A percentile compares a stretch with the other conserved stretches of the same genome.
Conservation (phyloP, 1,284 basidiomycete genomes). For the Leccinum ponderosum region DNA sequence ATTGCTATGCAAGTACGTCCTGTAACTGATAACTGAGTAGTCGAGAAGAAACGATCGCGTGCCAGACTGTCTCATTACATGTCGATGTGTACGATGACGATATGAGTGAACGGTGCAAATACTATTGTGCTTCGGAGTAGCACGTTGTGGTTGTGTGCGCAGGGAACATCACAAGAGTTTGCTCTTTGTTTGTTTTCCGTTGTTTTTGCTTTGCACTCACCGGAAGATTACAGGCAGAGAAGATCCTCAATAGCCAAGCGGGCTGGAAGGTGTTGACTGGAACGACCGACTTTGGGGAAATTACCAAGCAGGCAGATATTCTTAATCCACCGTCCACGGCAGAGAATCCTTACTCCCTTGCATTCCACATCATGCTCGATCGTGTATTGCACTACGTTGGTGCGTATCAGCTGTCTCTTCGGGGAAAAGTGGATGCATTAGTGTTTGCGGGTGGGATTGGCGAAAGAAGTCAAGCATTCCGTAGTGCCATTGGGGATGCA, state of each 20-base stretch:
- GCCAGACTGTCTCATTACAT: not conserved
- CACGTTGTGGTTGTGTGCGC: too few relatives aligned
- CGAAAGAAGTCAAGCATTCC: conserved; percentile 64
- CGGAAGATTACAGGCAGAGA: conserved; percentile 54
- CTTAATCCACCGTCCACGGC: conserved; percentile 4
- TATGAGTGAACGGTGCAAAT: too few relatives aligned
- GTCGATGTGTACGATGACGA: not conserved
- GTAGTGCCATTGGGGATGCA: conserved; percentile 54
- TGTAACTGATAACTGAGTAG: not conserved
- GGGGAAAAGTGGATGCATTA: conserved; percentile 68
- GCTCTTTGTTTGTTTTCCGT: not conserved
- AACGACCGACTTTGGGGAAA: conserved; percentile 74
- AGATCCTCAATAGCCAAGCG: conserved; percentile 73
- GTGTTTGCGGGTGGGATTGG: conserved; percentile 90
- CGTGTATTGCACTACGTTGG: conserved; percentile 72
- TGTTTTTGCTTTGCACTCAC: not conserved
- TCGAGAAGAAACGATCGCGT: not conserved
- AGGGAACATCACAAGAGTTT: too few relatives aligned
- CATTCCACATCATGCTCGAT: conserved; percentile 77
- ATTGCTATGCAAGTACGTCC: not conserved
- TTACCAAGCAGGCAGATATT: conserved; percentile 45
- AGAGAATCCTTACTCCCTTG: conserved; percentile 47
- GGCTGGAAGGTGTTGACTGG: conserved; percentile 78
- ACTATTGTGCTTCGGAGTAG: too few relatives aligned
- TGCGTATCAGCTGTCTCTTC: conserved; percentile 73